Evolutionary conservation across 495 filamentous ascomycete species (phyloP).

Genomic region (Lophiotrema nucula): DNA sequence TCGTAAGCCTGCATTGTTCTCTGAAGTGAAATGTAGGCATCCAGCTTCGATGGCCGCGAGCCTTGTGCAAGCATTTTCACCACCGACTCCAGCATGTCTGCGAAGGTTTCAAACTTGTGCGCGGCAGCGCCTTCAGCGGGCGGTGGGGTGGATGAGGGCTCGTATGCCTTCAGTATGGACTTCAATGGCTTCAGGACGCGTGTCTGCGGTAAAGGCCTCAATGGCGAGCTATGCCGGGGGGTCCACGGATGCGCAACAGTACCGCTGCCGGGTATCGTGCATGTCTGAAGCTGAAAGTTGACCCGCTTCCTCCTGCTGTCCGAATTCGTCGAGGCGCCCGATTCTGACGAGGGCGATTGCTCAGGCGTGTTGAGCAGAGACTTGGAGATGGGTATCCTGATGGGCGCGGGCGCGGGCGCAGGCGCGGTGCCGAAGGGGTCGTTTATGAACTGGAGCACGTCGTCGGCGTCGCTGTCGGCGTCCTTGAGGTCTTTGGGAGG

Average conservation of each 20-base stretch:
- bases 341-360: conserved; percentile 47
- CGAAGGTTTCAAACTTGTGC: conserved; percentile 49
- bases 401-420: background rate
- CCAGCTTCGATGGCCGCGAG: conserved; percentile 66
- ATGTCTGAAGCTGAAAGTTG: conserved; percentile 54
- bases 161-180: conserved; percentile 76
- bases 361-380: conserved; percentile 47
- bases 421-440: conserved; percentile 35
- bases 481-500: conserved; percentile 57
- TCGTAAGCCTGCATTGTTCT: conserved; percentile 70
- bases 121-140: conserved; percentile 41
- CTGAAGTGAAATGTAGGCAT: conserved; percentile 79
- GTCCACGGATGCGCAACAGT: conserved; percentile 48
- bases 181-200: conserved; percentile 68
- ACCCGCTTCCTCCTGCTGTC: conserved; percentile 59
- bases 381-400: no score
- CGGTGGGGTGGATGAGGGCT: conserved; percentile 46
- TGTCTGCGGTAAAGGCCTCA: conserved; percentile 55
- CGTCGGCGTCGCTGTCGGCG: conserved; percentile 35
- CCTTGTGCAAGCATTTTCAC: conserved; percentile 72
- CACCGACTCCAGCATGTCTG: conserved; percentile 80
- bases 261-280: conserved; percentile 66
- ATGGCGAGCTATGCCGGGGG: conserved; percentile 47
- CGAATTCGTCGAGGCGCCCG: conserved; percentile 39
- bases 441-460: conserved; percentile 38